phyloP scores from a whole-genome alignment of 495 filamentous ascomycete genomes.

The Tuber microsphaerosporum region DNA sequence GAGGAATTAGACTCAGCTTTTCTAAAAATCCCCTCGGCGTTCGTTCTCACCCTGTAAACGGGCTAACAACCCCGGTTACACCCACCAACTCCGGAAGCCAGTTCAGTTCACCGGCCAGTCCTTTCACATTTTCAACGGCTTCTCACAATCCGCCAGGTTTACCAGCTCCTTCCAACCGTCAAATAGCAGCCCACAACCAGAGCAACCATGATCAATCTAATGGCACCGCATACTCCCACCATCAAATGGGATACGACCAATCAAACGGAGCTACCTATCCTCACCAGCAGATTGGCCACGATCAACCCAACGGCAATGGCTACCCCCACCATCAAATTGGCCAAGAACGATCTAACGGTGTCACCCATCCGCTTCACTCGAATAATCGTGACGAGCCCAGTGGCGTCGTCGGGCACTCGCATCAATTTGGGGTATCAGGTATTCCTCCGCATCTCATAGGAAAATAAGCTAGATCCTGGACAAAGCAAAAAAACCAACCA shows the following conservation, averaged over 20 bases:
- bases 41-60: conserved; percentile 44
- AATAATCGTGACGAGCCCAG: background rate
- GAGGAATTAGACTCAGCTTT: conserved; percentile 94
- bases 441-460: conserved; percentile 4
- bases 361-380: background rate
- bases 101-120: conserved; percentile 11
- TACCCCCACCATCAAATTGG: conserved; percentile 3
- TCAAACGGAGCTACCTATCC: background rate
- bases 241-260: conserved; percentile 3
- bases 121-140: conserved; percentile 31
- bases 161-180: conserved; percentile 32
- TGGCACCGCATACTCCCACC: conserved; percentile 6
- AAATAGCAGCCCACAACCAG: conserved; percentile 25
- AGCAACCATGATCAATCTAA: conserved; percentile 18
- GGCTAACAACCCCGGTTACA: background rate
- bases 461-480: background rate
- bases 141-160: conserved; percentile 39
- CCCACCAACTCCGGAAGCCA: conserved; percentile 1
- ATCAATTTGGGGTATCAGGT: background rate
- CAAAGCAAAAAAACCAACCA: background rate
- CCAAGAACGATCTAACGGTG: conserved; percentile 3
- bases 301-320: conserved; percentile 1
- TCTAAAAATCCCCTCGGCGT: conserved; percentile 97
- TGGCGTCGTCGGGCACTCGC: background rate
- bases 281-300: conserved; percentile 5